Base-by-base conservation (phyloP, 2,329 filamentous ascomycete species). In the Beauveria caledonica region DNA sequence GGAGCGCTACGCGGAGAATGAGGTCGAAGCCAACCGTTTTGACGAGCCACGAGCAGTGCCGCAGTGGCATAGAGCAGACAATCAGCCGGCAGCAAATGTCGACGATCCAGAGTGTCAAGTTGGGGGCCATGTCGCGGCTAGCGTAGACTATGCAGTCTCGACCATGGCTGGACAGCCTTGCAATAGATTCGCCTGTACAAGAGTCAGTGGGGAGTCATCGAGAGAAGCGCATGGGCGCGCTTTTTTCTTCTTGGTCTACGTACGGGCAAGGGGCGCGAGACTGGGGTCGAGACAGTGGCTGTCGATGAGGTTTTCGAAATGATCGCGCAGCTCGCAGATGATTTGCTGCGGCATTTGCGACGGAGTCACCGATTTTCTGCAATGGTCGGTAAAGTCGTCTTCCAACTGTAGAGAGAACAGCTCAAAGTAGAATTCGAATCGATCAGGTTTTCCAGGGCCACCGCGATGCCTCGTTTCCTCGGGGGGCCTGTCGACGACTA, bases 251-350 rank as follows among this genome's bases (percentile, higher is more conserved):
- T 5, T 23, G n/a, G 19, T 52, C 23, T 4, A 65, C 68, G 56
- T 55, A 70, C 69, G 66, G 33, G 68, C 50, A 19, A 68, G 65
- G 7, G 66, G 62, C 3, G 63, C 60, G 21, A 63, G 63, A 10
- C 57, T 19, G 3, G 63, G 59, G 50, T 66, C 63, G 6, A 69
- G 17, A 40, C 63, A 61, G 4, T 61, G 61, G 8, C 21, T n/a
- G 46, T 70, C 67, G 2, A 63, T 52, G 8, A 70, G 48, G 25
- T 69, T 68, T 48, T 69, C 66, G 17, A 70, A 63, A 42, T 71
- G 67, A 39, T 67, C 67, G 10, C 66, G 64, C 17, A 71, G 61
- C 36, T 64, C 67, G 58, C 64, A 66, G 5, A 69, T 58, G 54
- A 70, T 64, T 51, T 68, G 65, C 29, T 70, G 64, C 3, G 67